These are phyloP conservation scores for Leishmania tropica DNA, from an alignment of 208 protist species.

Conservation along the genomic window DNA sequence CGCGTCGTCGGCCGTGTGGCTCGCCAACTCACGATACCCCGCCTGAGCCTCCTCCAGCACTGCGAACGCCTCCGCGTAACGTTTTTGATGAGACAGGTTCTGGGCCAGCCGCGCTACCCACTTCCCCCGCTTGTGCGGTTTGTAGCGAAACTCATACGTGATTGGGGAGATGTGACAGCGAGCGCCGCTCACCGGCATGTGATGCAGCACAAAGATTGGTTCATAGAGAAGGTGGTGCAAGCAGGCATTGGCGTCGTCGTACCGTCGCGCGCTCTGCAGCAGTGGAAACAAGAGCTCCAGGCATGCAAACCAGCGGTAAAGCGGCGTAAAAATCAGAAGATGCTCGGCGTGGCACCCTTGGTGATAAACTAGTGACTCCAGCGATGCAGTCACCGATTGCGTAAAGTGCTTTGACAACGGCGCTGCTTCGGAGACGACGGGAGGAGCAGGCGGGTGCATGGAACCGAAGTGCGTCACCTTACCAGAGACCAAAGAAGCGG, in stretches of 20 bases:
- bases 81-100: slow-evolving; percentile 54
- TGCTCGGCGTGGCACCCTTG: slow-evolving; percentile 60
- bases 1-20: background rate
- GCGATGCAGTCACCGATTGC: background rate
- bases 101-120: slow-evolving; percentile 69
- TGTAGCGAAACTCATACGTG: slow-evolving; percentile 57
- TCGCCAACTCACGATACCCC: slow-evolving; percentile 33
- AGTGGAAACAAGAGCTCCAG: slow-evolving; percentile 64
- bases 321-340: slow-evolving; percentile 66
- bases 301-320: slow-evolving; percentile 75
- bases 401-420: background rate
- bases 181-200: slow-evolving; percentile 6
- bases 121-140: slow-evolving; percentile 60
- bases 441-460: background rate
- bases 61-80: slow-evolving; percentile 47
- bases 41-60: slow-evolving; percentile 53
- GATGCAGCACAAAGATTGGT: slow-evolving; percentile 50
- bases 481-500: slow-evolving; percentile 2
- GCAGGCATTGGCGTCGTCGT: slow-evolving; percentile 67
- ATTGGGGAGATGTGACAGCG: slow-evolving; percentile 7
- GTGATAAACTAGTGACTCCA: slow-evolving; percentile 35
- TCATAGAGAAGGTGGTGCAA: slow-evolving; percentile 57
- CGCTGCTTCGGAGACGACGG: background rate
- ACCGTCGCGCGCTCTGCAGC: slow-evolving; percentile 54
- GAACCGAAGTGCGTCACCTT: background rate